Evolutionary conservation across 768 basidiomycete genomes (phyloP).

Genomic region (Suillus occidentalis): DNA sequence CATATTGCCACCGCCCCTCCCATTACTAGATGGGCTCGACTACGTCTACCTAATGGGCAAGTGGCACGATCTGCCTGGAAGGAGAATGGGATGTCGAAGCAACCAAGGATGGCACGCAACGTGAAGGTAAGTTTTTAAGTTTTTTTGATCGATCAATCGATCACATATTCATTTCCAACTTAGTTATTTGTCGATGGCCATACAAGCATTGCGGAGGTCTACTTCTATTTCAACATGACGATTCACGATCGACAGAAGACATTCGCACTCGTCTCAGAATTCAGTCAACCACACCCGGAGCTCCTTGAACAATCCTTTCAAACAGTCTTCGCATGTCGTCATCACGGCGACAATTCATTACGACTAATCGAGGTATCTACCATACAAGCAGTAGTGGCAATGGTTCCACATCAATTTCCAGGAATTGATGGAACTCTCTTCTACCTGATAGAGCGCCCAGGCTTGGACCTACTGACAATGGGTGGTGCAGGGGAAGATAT

Average conservation of each 20-base stretch:
- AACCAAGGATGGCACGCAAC: constrained; percentile 30
- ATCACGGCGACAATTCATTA: constrained; percentile 21
- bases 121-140: constrained; percentile 28
- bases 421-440: constrained; percentile 12
- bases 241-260: constrained; percentile 2
- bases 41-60: constrained; percentile 24
- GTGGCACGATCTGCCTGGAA: constrained; percentile 26
- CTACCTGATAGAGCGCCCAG: constrained; percentile 28
- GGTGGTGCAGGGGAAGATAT: not conserved
- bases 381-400: constrained; percentile 23
- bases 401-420: constrained; percentile 21
- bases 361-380: constrained; percentile 4
- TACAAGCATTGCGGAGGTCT: not conserved
- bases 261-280: not conserved
- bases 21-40: constrained; percentile 17
- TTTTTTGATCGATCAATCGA: too few species aligned
- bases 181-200: not conserved
- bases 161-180: not conserved
- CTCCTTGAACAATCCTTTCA: constrained; percentile 17
- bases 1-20: not conserved
- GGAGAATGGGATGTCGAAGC: constrained; percentile 20
- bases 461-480: constrained; percentile 15
- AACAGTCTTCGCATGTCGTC: constrained; percentile 17
- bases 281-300: constrained; percentile 2
- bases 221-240: constrained; percentile 2